Base-by-base conservation (phyloP, 2,329 filamentous ascomycete genomes). In the Metarhizium brunneum region DNA sequence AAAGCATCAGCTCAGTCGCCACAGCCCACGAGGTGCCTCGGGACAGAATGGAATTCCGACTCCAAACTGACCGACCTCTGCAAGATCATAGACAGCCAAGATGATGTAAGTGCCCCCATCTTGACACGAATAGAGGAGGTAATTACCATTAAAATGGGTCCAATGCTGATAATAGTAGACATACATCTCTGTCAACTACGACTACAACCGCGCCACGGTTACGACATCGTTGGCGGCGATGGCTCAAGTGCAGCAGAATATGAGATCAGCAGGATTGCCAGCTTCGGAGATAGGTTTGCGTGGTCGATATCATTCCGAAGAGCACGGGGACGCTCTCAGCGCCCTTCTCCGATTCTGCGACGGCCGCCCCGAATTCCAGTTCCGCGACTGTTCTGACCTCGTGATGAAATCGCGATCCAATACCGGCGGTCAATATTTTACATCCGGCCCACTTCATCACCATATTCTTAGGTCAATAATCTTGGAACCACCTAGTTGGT, bases 401-500 rank as follows among this genome's bases (percentile, higher is more conserved):
- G 45, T 6, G 45, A 47, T 47, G 16, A 47, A 25, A 4, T 47
- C 45, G 8, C 16, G 45, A 47, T 47, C 45, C 16, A 25, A 47
- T n/a, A 25, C 45, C 18, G 45, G 25, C 2, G 45, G 45, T 7
- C 45, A 47, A 13, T 47, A 47, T n/a, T 47, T 47, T 30, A 30
- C 45, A 13, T 47, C 45, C 6, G 45, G 45, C 6, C 45, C 45
- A 4, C 45, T 47, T 47, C 45, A 47, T n/a, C 45, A 47, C 13
- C 45, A 47, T 13, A 18, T 47, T 25, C 45, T 47, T 20, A 47
- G 18, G 25, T 47, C 45, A 16, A n/a, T 47, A 2, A 7, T 8
- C 79, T 82, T 59, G 84, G 87, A 68, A 84, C 85, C 35, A 76
- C 63, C 56, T 16, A 58, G 60, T 84, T 82, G 6, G 84, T 87